Conservation (phyloP, 345 rosid species). For the Dipteronia sinensis region DNA sequence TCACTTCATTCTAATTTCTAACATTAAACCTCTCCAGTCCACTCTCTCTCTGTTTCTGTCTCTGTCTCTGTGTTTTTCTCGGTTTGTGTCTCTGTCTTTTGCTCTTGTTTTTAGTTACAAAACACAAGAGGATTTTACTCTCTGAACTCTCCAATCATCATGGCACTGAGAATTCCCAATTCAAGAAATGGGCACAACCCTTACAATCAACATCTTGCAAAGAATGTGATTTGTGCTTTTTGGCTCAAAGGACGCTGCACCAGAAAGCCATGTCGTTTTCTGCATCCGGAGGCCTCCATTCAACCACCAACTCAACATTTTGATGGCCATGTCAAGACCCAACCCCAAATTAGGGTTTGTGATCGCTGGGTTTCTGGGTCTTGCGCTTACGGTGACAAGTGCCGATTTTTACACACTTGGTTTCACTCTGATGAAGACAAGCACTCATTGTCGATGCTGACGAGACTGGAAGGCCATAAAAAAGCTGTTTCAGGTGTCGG, state of each 20-base stretch:
- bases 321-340: neutral
- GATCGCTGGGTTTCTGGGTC: neutral
- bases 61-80: too few species aligned
- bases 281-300: neutral
- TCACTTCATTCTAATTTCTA: too few species aligned
- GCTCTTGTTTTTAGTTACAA: too few species aligned
- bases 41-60: too few species aligned
- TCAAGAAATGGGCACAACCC: too few species aligned
- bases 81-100: too few species aligned
- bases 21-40: too few species aligned
- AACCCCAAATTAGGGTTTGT: neutral
- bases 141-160: too few species aligned
- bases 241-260: neutral
- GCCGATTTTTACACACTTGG: neutral
- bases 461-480: conserved; percentile 2
- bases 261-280: conserved; percentile 1
- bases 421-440: neutral
- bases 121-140: too few species aligned
- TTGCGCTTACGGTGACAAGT: neutral
- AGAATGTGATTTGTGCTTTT: neutral
- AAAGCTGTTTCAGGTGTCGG: neutral
- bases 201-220: neutral
- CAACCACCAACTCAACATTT: neutral
- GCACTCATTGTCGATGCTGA: neutral
- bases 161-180: too few species aligned